Evolutionary conservation across 1,284 basidiomycete species (phyloP).

Genomic region (Trichosporon ovoides): DNA sequence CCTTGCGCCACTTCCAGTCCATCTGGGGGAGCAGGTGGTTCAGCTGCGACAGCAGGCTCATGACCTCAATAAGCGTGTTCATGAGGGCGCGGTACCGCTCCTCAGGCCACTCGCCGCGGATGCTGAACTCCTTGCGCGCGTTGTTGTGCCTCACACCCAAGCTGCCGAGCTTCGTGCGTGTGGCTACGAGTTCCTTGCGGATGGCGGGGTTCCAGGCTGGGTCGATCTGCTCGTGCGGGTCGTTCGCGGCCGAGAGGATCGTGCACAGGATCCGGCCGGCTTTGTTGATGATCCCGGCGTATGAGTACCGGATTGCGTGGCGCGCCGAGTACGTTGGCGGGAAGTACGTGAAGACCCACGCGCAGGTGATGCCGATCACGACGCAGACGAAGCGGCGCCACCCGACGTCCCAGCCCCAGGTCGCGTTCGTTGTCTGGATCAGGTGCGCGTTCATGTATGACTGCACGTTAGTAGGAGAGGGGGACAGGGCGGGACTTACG

Average conservation of each 20-base stretch:
- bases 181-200: slow-evolving; percentile 33
- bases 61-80: slow-evolving; percentile 38
- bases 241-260: slow-evolving; percentile 46
- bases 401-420: slow-evolving; percentile 51
- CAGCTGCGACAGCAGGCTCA: slow-evolving; percentile 43
- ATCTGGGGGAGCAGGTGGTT: slow-evolving; percentile 47
- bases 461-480: too few species aligned
- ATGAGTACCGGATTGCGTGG: slow-evolving; percentile 47
- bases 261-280: slow-evolving; percentile 48
- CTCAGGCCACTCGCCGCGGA: slow-evolving; percentile 46
- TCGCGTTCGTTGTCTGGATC: slow-evolving; percentile 37
- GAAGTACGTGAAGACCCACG: slow-evolving; percentile 42
- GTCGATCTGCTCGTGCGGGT: slow-evolving; percentile 30
- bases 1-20: slow-evolving; percentile 59
- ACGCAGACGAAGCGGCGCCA: slow-evolving; percentile 51
- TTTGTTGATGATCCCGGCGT: slow-evolving; percentile 47
- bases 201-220: slow-evolving; percentile 25
- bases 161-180: slow-evolving; percentile 39
- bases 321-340: slow-evolving; percentile 49
- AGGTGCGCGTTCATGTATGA: slow-evolving; percentile 44
- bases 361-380: slow-evolving; percentile 41
- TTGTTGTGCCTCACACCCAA: slow-evolving; percentile 42
- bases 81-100: slow-evolving; percentile 44
- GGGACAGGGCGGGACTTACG: too few species aligned
- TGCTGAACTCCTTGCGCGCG: slow-evolving; percentile 45